Conservation (phyloP, 768 basidiomycete genomes). For the Thelephora aurantiotincta region DNA sequence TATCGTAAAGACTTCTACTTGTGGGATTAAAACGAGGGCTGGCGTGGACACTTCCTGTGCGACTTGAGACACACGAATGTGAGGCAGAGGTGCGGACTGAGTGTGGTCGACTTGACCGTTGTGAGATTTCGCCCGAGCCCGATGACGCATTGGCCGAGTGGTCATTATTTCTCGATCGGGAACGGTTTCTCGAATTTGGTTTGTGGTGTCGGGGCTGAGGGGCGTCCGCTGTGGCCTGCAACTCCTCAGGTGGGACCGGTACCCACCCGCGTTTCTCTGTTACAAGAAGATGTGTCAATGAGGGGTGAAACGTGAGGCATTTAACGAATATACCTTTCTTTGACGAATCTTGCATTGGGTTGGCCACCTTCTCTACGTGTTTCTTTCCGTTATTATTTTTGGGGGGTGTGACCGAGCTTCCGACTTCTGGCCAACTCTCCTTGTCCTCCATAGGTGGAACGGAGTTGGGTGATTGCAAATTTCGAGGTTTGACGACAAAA, state of each 20-base stretch:
- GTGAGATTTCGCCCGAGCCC: constrained; percentile 17
- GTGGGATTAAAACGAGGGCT: constrained; percentile 23
- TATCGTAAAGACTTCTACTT: no score
- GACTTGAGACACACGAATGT: constrained; percentile 31
- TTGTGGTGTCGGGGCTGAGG: constrained; percentile 11
- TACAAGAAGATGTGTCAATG: constrained; percentile 5
- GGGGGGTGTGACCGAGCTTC: constrained; percentile 16
- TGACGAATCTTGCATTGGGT: constrained; percentile 12
- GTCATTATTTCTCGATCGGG: constrained; percentile 8
- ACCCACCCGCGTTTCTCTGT: constrained; percentile 51
- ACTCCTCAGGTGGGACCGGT: constrained; percentile 39
- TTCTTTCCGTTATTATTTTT: constrained; percentile 4
- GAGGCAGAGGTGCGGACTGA: constrained; percentile 18
- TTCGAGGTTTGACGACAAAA: constrained; percentile 28
- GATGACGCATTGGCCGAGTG: constrained; percentile 11
- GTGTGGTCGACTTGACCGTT: constrained; percentile 25
- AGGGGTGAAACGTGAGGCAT: no score
- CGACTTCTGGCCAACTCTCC: constrained; percentile 32
- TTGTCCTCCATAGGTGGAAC: constrained; percentile 18
- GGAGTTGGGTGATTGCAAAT: constrained; percentile 15
- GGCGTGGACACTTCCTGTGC: constrained; percentile 31
- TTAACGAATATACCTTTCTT: constrained; percentile 23
- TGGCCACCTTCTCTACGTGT: constrained; percentile 5
- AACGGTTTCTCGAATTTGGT: constrained; percentile 15
- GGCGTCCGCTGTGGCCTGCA: constrained; percentile 38